Conservation (phyloP, 2,329 filamentous ascomycete species). For the Pseudogymnoascus sp. region DNA sequence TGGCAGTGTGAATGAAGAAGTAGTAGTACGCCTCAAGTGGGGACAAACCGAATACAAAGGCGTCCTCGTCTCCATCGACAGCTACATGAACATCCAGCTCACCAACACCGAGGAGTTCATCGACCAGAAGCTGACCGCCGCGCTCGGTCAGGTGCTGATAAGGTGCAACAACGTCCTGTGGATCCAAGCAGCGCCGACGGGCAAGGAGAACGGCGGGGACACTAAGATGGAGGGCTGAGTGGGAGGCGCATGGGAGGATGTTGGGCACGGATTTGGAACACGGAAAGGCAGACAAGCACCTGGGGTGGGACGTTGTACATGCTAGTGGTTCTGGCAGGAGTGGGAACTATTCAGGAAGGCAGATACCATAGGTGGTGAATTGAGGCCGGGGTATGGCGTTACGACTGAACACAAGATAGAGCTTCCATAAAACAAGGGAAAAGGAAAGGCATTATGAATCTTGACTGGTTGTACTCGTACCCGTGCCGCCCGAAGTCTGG, state of each 20-base stretch:
- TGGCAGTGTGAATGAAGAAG: constrained; percentile 73
- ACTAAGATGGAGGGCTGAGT: constrained; percentile 47
- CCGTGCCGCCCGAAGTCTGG: background rate
- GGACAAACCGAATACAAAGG: constrained; percentile 97
- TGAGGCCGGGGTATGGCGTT: constrained; percentile 6
- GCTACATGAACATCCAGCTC: constrained; percentile 98
- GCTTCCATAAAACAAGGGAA: constrained; percentile 2
- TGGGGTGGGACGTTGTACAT: background rate
- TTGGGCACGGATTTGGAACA: background rate
- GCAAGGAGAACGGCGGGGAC: constrained; percentile 38
- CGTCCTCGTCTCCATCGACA: constrained; percentile 83
- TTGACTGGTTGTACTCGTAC: background rate
- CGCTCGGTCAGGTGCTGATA: constrained; percentile 85
- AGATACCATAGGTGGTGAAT: background rate
- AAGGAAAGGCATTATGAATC: constrained; percentile 4
- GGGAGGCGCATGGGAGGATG: background rate
- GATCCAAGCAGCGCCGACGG: constrained; percentile 57
- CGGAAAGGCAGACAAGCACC: background rate
- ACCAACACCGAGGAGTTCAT: constrained; percentile 87
- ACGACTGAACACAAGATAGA: constrained; percentile 4
- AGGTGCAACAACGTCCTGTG: constrained; percentile 97
- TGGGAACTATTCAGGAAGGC: background rate
- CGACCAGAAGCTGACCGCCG: constrained; percentile 74
- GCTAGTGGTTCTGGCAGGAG: background rate
- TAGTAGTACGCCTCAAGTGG: constrained; percentile 94